Base-by-base conservation (phyloP, 441 rosid species). In the Arabidopsis lyrata region DNA sequence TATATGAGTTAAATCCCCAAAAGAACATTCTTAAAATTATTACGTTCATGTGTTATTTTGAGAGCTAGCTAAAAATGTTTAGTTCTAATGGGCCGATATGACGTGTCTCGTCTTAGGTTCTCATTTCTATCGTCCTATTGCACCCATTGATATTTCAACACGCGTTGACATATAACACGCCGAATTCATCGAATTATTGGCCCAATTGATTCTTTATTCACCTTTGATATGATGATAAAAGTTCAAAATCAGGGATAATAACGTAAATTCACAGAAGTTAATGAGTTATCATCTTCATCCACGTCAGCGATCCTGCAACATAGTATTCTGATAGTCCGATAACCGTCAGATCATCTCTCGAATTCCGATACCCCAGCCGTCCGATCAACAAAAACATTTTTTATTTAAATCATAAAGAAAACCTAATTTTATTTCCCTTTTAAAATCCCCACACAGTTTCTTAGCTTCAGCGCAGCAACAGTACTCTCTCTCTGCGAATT, bases 261-360 rank as follows among this genome's bases (percentile, higher is more conserved):
- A 4, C 4, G 63, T 77, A 35, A 75, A 54, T 61, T 56, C 18
- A 0, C 1, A 63, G 14, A 16, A 32, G 13, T 0, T 22, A 13
- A 47, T 20, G 54, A 13, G 14, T 63, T 53, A 42, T 63, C 52
- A 6, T 2, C 14, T 53, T 35, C 6, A 4, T 0, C 81, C 85
- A 82, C 70, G 83, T 82, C 85, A 82, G 22, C 78, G 49, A 82
- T 82, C 85, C 83, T 24, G 49, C 41, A 70, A 10, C 45, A 38
- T n/a, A 5, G 7, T 48, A 29, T 58, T 48, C 39, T 4, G 18
- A 63, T 58, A 5, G 8, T 18, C 20, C 4, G 2, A 20, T 6
- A 71, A 8, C 97, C 95, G 83, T 86, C 44, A 16, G 95, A 91
- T 88, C 22, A 0, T 24, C 31, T 24, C 15, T 31, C 15, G 20